Evolutionary conservation across 441 rosid species (phyloP).

Genomic region (Kokia cookei): DNA sequence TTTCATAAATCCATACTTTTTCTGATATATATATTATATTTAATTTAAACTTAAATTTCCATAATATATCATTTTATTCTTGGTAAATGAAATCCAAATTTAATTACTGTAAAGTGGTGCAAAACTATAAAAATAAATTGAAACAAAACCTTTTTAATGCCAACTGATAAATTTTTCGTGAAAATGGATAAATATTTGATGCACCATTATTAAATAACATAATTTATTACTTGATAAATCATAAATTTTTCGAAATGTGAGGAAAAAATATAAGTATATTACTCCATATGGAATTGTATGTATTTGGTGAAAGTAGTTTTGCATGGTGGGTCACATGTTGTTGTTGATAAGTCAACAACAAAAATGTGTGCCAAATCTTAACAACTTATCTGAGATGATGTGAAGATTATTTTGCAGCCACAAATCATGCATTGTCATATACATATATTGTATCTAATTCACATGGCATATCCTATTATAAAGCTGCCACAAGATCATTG

Average conservation of each 20-base stretch:
- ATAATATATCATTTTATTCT: too few species aligned
- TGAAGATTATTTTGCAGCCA: conserved; percentile 2
- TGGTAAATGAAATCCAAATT: too few species aligned
- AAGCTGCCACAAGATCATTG: conserved; percentile 22
- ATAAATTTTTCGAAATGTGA: too few species aligned
- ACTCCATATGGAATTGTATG: not conserved
- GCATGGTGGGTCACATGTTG: conserved; percentile 7
- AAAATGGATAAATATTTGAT: too few species aligned
- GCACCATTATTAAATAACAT: too few species aligned
- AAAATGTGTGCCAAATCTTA: conserved; percentile 11
- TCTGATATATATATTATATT: too few species aligned
- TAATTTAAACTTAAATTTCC: too few species aligned
- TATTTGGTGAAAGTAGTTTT: not conserved
- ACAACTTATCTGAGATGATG: conserved; percentile 7
- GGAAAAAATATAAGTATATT: too few species aligned
- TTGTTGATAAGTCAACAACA: conserved; percentile 10
- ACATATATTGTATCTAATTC: not conserved
- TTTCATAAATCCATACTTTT: too few species aligned
- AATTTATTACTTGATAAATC: too few species aligned
- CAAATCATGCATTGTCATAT: conserved; percentile 20
- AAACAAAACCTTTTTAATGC: not conserved
- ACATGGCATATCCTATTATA: conserved; percentile 24
- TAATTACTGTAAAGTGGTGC: not conserved
- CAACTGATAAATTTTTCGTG: too few species aligned
- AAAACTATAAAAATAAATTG: not conserved